Evolutionary conservation across 768 basidiomycete species (phyloP).

Genomic region (Gloeopeniophorella convolvens): DNA sequence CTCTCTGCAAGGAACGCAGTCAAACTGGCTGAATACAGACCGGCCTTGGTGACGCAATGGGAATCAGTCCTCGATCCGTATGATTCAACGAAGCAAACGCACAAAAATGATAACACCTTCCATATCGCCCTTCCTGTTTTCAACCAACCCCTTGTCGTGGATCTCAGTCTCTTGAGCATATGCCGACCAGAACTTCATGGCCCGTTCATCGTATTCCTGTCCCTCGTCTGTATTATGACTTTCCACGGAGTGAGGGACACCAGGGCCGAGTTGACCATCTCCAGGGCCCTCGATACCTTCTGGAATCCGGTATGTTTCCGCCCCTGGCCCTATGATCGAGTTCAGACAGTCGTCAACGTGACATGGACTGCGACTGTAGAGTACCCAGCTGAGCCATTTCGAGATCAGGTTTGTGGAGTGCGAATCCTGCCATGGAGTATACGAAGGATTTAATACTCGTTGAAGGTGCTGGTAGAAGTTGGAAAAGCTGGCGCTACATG

Average conservation of each 20-base stretch:
- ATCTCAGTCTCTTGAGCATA: slow-evolving; percentile 32
- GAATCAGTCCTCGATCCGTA: too few relatives aligned
- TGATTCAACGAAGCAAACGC: slow-evolving; percentile 4
- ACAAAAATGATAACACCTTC: slow-evolving; percentile 37
- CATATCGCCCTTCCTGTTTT: slow-evolving; percentile 38
- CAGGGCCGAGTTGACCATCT: too few relatives aligned
- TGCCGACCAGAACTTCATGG: slow-evolving; percentile 34
- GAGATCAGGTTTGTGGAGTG: too few relatives aligned
- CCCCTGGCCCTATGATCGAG: background rate
- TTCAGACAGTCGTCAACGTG: too few relatives aligned
- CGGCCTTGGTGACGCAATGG: background rate
- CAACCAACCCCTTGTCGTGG: slow-evolving; percentile 28
- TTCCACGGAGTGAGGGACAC: background rate
- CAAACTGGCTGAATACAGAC: slow-evolving; percentile 14
- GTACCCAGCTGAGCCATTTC: too few relatives aligned
- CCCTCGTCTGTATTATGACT: background rate
- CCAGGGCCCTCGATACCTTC: background rate
- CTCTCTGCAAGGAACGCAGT: slow-evolving; percentile 15
- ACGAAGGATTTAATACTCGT: too few relatives aligned
- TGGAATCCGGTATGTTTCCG: background rate
- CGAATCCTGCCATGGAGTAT: too few relatives aligned
- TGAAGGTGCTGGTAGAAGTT: too few relatives aligned
- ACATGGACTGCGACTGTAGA: too few relatives aligned
- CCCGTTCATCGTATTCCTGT: slow-evolving; percentile 31
- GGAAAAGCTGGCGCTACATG: too few relatives aligned